Percentiles rank a stretch among this genome's conserved stretches.
Evolutionary conservation across 1,284 basidiomycete species (phyloP).

Genomic region (Polyporus tsugae): DNA sequence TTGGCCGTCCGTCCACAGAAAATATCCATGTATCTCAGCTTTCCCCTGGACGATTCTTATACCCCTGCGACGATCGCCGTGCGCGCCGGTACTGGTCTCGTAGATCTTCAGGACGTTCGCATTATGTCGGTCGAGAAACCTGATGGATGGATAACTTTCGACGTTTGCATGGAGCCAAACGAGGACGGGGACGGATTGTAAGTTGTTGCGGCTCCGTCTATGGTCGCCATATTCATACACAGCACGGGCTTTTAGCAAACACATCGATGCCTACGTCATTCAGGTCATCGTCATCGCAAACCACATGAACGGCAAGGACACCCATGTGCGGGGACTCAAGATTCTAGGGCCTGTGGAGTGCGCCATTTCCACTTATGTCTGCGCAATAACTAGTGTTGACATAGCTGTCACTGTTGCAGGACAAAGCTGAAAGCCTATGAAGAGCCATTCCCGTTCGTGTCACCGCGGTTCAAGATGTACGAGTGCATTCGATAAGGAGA

Average conservation of each 20-base stretch:
- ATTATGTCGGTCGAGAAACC: constrained; percentile 88
- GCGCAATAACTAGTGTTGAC: background rate
- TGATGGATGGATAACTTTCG: constrained; percentile 94
- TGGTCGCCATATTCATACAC: constrained; percentile 1
- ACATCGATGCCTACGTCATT: constrained; percentile 89
- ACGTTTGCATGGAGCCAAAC: constrained; percentile 80
- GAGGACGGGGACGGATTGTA: constrained; percentile 82
- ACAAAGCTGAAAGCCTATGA: constrained; percentile 55
- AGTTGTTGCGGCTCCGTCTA: constrained; percentile 36
- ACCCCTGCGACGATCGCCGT: constrained; percentile 93
- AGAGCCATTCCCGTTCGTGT: constrained; percentile 75
- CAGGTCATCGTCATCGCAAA: constrained; percentile 94
- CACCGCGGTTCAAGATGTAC: constrained; percentile 75
- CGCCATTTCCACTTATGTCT: constrained; percentile 40
- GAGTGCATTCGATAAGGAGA: constrained; percentile 72
- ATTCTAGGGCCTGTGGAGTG: constrained; percentile 89
- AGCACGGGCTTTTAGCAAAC: constrained; percentile 61
- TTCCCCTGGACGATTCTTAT: constrained; percentile 93
- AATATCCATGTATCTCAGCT: constrained; percentile 90
- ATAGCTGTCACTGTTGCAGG: background rate
- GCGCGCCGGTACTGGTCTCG: constrained; percentile 90
- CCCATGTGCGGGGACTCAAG: constrained; percentile 91
- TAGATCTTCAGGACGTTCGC: constrained; percentile 93
- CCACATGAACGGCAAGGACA: constrained; percentile 99
- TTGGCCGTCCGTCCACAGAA: constrained; percentile 61